Evolutionary conservation across 2,329 filamentous ascomycete genomes (phyloP), one percentile per base, ranked within the genome.

Genomic region (Didymella sp.): DNA sequence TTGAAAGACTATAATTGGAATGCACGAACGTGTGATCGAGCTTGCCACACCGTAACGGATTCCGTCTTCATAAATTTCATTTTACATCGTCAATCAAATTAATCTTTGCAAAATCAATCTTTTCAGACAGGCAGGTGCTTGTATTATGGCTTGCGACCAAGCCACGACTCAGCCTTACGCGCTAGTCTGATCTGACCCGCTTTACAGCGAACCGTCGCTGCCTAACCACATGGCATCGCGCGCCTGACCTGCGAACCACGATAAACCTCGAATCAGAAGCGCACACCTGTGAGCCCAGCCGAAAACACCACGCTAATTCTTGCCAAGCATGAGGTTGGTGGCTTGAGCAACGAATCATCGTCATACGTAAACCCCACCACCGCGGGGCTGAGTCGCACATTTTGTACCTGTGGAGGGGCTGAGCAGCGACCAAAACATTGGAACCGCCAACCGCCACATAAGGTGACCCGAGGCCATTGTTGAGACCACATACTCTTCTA

Each of bases 181-280:
- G 28, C 48, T 51, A 57, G n/a, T n/a, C n/a, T n/a, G n/a, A n/a
- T n/a, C n/a, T n/a, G n/a, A 24, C 25, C 30, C 30, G 12, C 30
- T 31, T 31, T 13, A 11, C 6, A 31, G 13, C 30, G 30, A 31
- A 31, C 30, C 30, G 30, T 11, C 13, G 30, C 30, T 31, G 30
- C 30, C 30, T 31, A 31, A 31, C 30, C 30, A 31, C 30, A 31
- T 31, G 30, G 52, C 40, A 42, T 12, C 12, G 54, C 47, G 48
- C 54, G 54, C 54, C 54, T 57, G 54, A 57, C 51, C 50, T 54
- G 51, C 46, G 50, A 55, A 55, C 50, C 56, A 21, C 17, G 28
- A 1, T 12, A 7, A 8, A 1, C 9, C 13, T n/a, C 56, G 33
- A 59, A 55, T 59, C 46, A 44, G n/a, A 22, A 13, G 24, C n/a